phyloP scores from a whole-genome alignment of 2,329 filamentous ascomycete genomes.

The Arthrobotrys musiformis region DNA sequence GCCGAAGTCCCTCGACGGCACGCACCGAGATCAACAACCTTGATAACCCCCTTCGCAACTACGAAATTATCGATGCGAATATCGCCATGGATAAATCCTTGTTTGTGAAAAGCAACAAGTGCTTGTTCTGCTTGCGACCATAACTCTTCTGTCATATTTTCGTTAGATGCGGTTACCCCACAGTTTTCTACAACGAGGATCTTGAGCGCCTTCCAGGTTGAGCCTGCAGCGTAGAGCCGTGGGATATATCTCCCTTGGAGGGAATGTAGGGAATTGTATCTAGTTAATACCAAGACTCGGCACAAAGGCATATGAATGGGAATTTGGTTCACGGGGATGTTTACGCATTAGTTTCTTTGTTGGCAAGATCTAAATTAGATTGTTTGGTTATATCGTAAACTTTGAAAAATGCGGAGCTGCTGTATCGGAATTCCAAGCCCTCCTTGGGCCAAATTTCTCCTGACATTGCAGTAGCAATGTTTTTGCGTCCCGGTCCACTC shows the following conservation, averaged over 20 bases:
- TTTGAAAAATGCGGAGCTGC: slow-evolving; percentile 1
- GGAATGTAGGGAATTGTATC: not conserved
- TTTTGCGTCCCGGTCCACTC: not conserved
- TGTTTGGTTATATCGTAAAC: slow-evolving; percentile 15
- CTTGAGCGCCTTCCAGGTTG: slow-evolving; percentile 5
- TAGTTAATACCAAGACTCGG: not conserved
- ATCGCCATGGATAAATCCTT: slow-evolving; percentile 3
- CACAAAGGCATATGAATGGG: not conserved
- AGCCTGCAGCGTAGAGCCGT: slow-evolving; percentile 10
- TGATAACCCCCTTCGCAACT: not conserved
- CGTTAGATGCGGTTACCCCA: not conserved
- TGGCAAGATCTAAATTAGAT: not conserved
- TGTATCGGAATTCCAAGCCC: not conserved
- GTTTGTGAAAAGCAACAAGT: not conserved
- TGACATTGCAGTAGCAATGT: not conserved
- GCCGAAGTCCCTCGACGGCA: slow-evolving; percentile 1
- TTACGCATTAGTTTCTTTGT: slow-evolving; percentile 22
- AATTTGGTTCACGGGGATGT: not conserved
- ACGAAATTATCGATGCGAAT: slow-evolving; percentile 9
- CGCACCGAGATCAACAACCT: not conserved
- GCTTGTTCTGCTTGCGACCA: slow-evolving; percentile 4
- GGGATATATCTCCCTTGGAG: slow-evolving; percentile 25
- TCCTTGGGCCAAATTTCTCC: not conserved
- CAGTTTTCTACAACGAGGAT: slow-evolving; percentile 25
- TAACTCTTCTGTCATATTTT: not conserved